Conservation (phyloP, 495 filamentous ascomycete species). For the Hyaloscypha bicolor region DNA sequence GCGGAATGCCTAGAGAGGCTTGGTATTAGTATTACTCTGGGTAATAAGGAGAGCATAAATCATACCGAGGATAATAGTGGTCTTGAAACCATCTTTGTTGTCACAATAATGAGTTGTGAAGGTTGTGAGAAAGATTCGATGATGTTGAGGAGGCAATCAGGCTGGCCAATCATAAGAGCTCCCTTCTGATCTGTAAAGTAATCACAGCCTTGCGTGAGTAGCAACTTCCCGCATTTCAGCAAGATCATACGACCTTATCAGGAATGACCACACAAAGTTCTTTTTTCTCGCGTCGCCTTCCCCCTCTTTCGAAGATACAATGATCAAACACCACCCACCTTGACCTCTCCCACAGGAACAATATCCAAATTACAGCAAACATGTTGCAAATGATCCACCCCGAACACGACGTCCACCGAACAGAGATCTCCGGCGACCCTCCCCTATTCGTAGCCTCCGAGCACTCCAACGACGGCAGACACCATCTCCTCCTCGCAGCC, state of each 20-base stretch:
- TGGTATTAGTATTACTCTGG: background rate
- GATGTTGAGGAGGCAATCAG: constrained; percentile 6
- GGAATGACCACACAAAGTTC: background rate
- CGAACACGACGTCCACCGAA: constrained; percentile 9
- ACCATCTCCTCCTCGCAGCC: constrained; percentile 78
- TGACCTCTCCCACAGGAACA: background rate
- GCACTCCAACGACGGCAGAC: constrained; percentile 59
- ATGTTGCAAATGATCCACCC: constrained; percentile 20
- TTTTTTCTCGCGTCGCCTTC: background rate
- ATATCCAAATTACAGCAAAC: background rate
- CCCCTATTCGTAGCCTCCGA: constrained; percentile 17
- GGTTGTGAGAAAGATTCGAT: background rate
- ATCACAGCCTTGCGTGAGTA: background rate
- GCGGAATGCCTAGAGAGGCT: constrained; percentile 32
- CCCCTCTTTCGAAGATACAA: background rate
- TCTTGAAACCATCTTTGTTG: constrained; percentile 30
- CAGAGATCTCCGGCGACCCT: background rate
- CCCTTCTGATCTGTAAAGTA: constrained; percentile 2
- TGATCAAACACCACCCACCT: background rate
- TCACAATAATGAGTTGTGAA: background rate
- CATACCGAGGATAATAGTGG: constrained; percentile 38
- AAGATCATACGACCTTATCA: background rate
- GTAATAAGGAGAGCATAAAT: background rate
- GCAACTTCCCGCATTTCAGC: background rate
- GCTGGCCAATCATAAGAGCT: constrained; percentile 31